Conservation (phyloP, 148 eudicot genomes). For the Camellia granthamiana region DNA sequence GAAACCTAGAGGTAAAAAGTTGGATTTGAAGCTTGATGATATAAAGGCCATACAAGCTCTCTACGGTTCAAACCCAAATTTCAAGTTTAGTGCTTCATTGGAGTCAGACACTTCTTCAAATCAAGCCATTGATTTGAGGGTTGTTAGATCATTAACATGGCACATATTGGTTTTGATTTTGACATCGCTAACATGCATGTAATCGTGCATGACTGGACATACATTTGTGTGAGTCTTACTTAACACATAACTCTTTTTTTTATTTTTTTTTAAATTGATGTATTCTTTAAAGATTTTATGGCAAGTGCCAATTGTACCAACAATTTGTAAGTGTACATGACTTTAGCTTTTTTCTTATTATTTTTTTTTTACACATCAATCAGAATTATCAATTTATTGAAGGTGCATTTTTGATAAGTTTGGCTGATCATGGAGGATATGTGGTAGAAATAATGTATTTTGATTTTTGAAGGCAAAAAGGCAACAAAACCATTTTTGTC, state of each 20-base stretch:
- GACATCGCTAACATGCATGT: neutral
- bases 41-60: constrained; percentile 66
- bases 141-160: neutral
- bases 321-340: neutral
- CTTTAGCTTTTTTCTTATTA: too few relatives aligned
- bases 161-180: constrained; percentile 7
- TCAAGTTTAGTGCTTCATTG: constrained; percentile 38
- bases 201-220: neutral
- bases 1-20: constrained; percentile 61
- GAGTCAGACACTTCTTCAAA: constrained; percentile 58
- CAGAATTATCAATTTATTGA: neutral
- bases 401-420: neutral
- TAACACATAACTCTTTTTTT: neutral
- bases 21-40: constrained; percentile 57
- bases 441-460: neutral
- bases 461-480: too few relatives aligned
- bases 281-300: neutral
- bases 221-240: neutral
- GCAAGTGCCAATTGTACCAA: neutral
- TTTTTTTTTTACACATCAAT: neutral
- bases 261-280: neutral
- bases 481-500: too few relatives aligned
- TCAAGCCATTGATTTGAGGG: constrained; percentile 15
- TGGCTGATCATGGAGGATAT: too few relatives aligned
- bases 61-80: constrained; percentile 81